Evolutionary conservation across 495 filamentous ascomycete species (phyloP), one percentile per base, ranked within the genome.

Genomic region (Penicillium chermesinum): DNA sequence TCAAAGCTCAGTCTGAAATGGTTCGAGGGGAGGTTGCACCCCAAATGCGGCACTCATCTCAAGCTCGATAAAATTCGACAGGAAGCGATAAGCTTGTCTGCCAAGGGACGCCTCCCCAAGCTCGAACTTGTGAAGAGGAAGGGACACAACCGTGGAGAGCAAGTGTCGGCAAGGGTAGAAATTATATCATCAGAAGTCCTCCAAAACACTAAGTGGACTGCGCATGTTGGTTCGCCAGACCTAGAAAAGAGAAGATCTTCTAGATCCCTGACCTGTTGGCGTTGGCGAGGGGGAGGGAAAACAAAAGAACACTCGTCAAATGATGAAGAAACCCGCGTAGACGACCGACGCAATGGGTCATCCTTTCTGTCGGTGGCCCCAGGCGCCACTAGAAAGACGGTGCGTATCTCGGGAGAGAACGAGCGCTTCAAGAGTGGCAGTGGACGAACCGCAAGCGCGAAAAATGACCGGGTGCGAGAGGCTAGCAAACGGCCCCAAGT

Each of bases 291-390:
- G 45, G 49, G 21, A 33, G 16, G 16, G 7, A 1, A 41, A 52
- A 45, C 27, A 37, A 22, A 41, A 44, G 53, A 49, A 27, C 44
- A 47, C 36, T 48, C 41, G 44, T 30, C 38, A 18, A 59, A 44
- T 22, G 45, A 50, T 54, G 53, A 58, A 49, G 16, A 53, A 46
- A 58, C 49, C 54, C 53, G 55, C 50, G 52, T 44, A 41, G 32
- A 42, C 49, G 57, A 63, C 69, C 63, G 61, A 55, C 48, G 62
- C 52, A 57, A 38, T 59, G 69, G 69, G 50, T 63, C 61, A 55
- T 51, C 56, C 60, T 53, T 54, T 66, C 48, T 59, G 54, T 44
- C 52, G 58, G 53, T 58, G 53, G 49, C 47, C 44, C 47, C 44
- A 5, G 46, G 48, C 44, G 35, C 44, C 50, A 59, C 49, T 48